Evolutionary conservation across 2,329 filamentous ascomycete genomes (phyloP).

Genomic region (Penicillium sp.): DNA sequence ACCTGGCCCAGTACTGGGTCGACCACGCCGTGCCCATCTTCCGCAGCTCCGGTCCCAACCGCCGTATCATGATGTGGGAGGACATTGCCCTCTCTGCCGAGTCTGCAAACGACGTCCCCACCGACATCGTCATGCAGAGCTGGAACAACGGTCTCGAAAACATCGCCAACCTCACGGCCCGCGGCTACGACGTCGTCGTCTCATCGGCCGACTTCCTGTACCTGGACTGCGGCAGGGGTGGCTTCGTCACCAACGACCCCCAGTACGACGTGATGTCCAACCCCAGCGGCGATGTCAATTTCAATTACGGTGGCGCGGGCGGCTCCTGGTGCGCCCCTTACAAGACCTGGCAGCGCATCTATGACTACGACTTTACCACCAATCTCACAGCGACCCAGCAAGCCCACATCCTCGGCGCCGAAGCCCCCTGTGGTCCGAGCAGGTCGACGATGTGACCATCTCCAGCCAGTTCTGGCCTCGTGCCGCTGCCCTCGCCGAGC

Average conservation of each 20-base stretch:
- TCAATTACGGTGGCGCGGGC: conserved; percentile 52
- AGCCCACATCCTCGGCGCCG: conserved; percentile 49
- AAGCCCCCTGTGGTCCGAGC: conserved; percentile 53
- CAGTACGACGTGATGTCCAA: conserved; percentile 53
- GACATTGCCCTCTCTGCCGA: conserved; percentile 47
- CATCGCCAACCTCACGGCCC: conserved; percentile 48
- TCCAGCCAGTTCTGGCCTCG: conserved; percentile 53
- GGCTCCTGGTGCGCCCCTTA: conserved; percentile 57
- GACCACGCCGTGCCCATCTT: conserved; percentile 51
- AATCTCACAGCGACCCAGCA: conserved; percentile 47
- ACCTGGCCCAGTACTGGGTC: conserved; percentile 53
- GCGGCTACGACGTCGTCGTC: conserved; percentile 54
- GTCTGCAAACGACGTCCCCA: conserved; percentile 46
- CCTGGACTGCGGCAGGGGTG: conserved; percentile 53
- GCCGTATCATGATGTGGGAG: conserved; percentile 56
- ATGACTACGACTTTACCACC: conserved; percentile 53
- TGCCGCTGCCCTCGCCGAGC: conserved; percentile 52
- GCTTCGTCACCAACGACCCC: conserved; percentile 52
- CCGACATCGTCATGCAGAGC: conserved; percentile 50
- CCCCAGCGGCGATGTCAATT: conserved; percentile 45
- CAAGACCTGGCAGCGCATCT: conserved; percentile 58
- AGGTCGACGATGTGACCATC: conserved; percentile 51
- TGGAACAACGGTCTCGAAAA: conserved; percentile 53
- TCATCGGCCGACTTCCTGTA: conserved; percentile 54
- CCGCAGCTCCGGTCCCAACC: conserved; percentile 39